A percentile compares a stretch with the other conserved stretches of the same genome.
phyloP scores from a whole-genome alignment of 1,284 basidiomycete species.

The Puccinia triticina region DNA sequence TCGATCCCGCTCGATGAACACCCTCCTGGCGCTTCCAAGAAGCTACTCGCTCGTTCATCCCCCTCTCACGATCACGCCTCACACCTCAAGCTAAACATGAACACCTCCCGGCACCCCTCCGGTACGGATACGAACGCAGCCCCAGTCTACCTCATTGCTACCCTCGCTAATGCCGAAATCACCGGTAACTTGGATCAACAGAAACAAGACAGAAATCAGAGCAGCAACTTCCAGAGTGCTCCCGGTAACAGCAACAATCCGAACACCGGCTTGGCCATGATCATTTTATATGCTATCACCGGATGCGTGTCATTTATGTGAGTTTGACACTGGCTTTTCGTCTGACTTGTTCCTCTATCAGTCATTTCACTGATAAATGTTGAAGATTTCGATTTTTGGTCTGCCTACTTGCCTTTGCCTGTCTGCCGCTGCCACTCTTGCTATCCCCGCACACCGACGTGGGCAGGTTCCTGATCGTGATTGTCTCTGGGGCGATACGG shows the following conservation, averaged over 20 bases:
- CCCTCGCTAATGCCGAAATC: slow-evolving; percentile 52
- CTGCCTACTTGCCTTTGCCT: slow-evolving; percentile 28
- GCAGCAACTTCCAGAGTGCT: not conserved
- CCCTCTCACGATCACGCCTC: slow-evolving; percentile 16
- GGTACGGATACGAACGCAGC: slow-evolving; percentile 20
- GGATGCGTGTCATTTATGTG: slow-evolving; percentile 76
- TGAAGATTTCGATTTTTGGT: slow-evolving; percentile 27
- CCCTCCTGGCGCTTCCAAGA: not conserved
- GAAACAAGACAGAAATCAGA: slow-evolving; percentile 22
- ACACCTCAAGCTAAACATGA: slow-evolving; percentile 43
- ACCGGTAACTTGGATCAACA: slow-evolving; percentile 18
- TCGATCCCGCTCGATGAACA: not conserved
- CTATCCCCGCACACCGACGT: slow-evolving; percentile 27
- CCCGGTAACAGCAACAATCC: slow-evolving; percentile 58
- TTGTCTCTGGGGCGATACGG: slow-evolving; percentile 66
- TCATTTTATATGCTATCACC: slow-evolving; percentile 66
- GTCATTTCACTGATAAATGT: not conserved
- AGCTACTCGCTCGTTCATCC: slow-evolving; percentile 35
- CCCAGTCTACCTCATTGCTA: slow-evolving; percentile 54
- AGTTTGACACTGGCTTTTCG: slow-evolving; percentile 65
- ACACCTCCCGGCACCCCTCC: not conserved
- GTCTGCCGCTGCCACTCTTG: slow-evolving; percentile 34
- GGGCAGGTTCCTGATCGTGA: slow-evolving; percentile 60
- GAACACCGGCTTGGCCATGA: slow-evolving; percentile 80
- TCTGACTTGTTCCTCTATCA: slow-evolving; percentile 41